Evolutionary conservation across 306 rosid species (phyloP), one percentile per base, ranked within the genome.

Genomic region (Corylus americana): DNA sequence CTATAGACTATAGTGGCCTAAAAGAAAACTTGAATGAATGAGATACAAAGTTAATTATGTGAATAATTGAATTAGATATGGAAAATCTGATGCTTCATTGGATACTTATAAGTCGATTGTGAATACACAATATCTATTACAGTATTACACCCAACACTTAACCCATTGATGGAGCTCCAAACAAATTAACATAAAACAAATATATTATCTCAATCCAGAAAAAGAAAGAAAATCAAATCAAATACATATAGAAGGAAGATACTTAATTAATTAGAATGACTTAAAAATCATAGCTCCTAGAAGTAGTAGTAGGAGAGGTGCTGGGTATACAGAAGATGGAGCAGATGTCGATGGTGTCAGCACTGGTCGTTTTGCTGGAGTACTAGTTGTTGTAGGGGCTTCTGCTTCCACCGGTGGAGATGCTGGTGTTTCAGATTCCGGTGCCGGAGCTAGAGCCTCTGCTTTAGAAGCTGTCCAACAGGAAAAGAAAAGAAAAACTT

Each of bases 381-480:
- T 39, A 39, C 8, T 31, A 31, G 35, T 62, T 57, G 8, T 37
- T 20, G 87, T 54, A 0, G 83, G 83, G 0, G 83, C 74, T 83
- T 79, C 88, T 49, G 79, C 50, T 74, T 83, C 85, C 18, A n/a
- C 78, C 8, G 82, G 35, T 59, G 86, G 62, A 77, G 85, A 64
- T 18, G 67, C 22, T 53, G 74, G 74, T 11, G 75, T 74, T 71
- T 82, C 83, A 53, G 73, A 70, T 57, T 72, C 57, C 37, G 80
- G 47, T 75, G 75, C 57, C 35, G 75, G 70, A 42, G 73, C 83
- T 11, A 47, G 3, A 44, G 12, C 86, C 62, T 74, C 48, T 12
- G 70, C 82, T 61, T 79, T 72, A 31, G 92, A 88, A 58, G 70
- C 90, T 90, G 88, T 55, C 31, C 55, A 50, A 29, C 22, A 55